Evolutionary conservation across 1,284 basidiomycete species (phyloP).

Genomic region (Ceraceosorus guamensis): DNA sequence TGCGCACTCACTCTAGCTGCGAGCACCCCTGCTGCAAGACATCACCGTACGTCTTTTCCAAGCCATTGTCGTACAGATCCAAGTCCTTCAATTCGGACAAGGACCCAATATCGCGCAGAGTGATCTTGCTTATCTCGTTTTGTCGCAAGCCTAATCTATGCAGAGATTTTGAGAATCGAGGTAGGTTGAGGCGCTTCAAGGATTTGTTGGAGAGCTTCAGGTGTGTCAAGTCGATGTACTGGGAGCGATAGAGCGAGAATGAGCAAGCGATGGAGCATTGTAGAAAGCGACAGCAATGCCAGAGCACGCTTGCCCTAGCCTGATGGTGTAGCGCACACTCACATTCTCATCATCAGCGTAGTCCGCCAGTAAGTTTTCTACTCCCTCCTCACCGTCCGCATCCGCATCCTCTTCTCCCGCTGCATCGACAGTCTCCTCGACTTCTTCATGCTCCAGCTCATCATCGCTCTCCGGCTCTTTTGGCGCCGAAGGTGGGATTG

Average conservation of each 20-base stretch:
- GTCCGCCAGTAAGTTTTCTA: conserved; percentile 24
- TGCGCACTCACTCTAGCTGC: conserved; percentile 61
- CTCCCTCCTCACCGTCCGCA: conserved; percentile 11
- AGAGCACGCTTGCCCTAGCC: background rate
- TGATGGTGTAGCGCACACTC: background rate
- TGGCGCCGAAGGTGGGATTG: conserved; percentile 11
- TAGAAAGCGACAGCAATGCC: background rate
- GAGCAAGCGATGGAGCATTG: background rate
- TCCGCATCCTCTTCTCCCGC: conserved; percentile 2
- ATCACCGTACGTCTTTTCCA: conserved; percentile 52
- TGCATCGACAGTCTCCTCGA: conserved; percentile 24
- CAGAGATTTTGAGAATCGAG: conserved; percentile 64
- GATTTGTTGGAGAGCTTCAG: conserved; percentile 61
- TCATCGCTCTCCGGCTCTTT: conserved; percentile 11
- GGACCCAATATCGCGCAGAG: conserved; percentile 50
- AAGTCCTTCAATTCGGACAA: conserved; percentile 72
- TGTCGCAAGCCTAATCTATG: conserved; percentile 79
- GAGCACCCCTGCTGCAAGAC: conserved; percentile 58
- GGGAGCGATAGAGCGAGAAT: background rate
- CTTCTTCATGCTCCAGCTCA: conserved; percentile 16
- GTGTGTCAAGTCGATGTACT: conserved; percentile 71
- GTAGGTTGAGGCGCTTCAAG: conserved; percentile 57
- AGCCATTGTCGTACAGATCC: conserved; percentile 90
- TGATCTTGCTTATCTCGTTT: conserved; percentile 70
- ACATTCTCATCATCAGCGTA: conserved; percentile 31